Evolutionary conservation across 1,139 yeast species (phyloP).

Genomic region (Pichia sp.): DNA sequence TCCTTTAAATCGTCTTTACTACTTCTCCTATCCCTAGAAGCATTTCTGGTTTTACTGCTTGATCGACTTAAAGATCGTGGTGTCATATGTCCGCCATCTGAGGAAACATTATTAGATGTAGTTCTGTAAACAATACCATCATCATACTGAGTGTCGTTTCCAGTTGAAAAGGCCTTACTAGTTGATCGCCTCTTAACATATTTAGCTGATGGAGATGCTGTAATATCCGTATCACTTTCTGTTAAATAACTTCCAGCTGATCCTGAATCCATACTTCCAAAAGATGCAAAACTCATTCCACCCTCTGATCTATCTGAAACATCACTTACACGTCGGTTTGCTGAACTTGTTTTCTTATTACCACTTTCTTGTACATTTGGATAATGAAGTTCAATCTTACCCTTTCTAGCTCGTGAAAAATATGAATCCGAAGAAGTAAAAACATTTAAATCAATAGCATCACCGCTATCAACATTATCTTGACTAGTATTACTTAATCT

Average conservation of each 20-base stretch:
- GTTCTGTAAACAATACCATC: slow-evolving; percentile 12
- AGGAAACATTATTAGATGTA: slow-evolving; percentile 1
- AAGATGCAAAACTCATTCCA: slow-evolving; percentile 7
- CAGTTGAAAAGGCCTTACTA: not conserved
- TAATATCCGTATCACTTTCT: slow-evolving; percentile 20
- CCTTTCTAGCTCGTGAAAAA: slow-evolving; percentile 21
- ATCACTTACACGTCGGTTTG: slow-evolving; percentile 24
- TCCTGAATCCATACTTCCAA: slow-evolving; percentile 9
- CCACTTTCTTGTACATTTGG: not conserved
- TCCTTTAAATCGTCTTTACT: slow-evolving; percentile 5
- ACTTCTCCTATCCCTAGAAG: slow-evolving; percentile 3
- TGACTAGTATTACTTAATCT: not conserved
- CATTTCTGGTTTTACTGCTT: slow-evolving; percentile 14
- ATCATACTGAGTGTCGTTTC: slow-evolving; percentile 2
- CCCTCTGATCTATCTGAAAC: slow-evolving; percentile 22
- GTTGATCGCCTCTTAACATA: slow-evolving; percentile 4
- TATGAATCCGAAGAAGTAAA: slow-evolving; percentile 27
- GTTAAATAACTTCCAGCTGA: slow-evolving; percentile 14
- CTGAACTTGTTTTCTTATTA: slow-evolving; percentile 2
- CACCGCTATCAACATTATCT: not conserved
- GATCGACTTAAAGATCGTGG: slow-evolving; percentile 17
- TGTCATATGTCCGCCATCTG: slow-evolving; percentile 4
- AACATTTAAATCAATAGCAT: slow-evolving; percentile 9
- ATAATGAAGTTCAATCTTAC: not conserved
- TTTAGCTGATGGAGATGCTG: slow-evolving; percentile 15